Percentiles rank a stretch among this genome's conserved stretches.
These are phyloP conservation scores for Auricularia sp. DNA, from an alignment of 768 basidiomycete genomes.

Conservation along the genomic window DNA sequence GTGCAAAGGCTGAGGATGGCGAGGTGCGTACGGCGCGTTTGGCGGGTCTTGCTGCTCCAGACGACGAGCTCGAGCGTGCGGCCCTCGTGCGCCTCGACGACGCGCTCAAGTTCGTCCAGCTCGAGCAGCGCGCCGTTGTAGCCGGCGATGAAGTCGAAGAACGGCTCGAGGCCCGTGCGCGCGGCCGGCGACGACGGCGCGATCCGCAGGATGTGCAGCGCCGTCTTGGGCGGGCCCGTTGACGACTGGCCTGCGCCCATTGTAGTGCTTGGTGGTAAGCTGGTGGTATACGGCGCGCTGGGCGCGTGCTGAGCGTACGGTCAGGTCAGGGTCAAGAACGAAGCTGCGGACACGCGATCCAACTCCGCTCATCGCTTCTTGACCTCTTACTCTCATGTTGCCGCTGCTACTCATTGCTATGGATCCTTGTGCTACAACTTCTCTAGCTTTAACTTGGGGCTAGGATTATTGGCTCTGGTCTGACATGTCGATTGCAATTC, in stretches of 20 bases:
- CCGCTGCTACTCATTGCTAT: no score
- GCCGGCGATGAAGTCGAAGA: slow-evolving; percentile 95
- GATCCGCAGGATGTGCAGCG: slow-evolving; percentile 80
- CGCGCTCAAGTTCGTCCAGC: slow-evolving; percentile 59
- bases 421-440: no score
- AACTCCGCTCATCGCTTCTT: no score
- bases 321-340: no score
- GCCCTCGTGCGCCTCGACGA: slow-evolving; percentile 76
- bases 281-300: slow-evolving; percentile 6
- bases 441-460: no score
- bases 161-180: slow-evolving; percentile 74
- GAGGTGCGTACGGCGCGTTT: slow-evolving; percentile 48
- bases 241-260: slow-evolving; percentile 10
- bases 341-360: no score
- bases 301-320: no score
- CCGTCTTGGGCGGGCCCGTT: slow-evolving; percentile 36
- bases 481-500: no score
- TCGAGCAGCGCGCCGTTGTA: slow-evolving; percentile 70
- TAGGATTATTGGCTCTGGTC: no score
- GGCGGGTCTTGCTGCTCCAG: slow-evolving; percentile 73
- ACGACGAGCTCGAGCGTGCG: slow-evolving; percentile 59
- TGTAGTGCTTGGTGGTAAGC: not conserved
- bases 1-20: not conserved
- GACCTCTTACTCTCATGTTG: no score
- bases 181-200: slow-evolving; percentile 85